Evolutionary conservation across 2,329 filamentous ascomycete species (phyloP), one percentile per base, ranked within the genome.

Genomic region (Microsporum canis): DNA sequence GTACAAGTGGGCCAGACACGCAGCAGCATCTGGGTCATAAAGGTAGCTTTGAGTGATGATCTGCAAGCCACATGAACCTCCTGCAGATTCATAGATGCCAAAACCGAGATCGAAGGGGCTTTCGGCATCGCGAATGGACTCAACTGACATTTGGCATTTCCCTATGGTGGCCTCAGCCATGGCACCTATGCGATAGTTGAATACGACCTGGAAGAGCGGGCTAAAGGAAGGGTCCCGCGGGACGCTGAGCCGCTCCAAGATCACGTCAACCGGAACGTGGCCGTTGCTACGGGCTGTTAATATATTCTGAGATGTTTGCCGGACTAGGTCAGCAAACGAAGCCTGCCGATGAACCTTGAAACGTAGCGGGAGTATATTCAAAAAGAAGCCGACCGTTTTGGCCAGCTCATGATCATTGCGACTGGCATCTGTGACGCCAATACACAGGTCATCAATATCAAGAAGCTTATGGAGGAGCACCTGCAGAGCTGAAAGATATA

Each of bases 121-220:
- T 43, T 43, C 39, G 3, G 39, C 39, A 43, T 43, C 39, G 5
- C 12, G 5, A 4, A 6, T 14, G n/a, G 5, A 6, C 5, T 43
- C 10, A 6, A 14, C 12, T 43, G 39, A 43, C 39, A 43, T 43
- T 6, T 14, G 39, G n/a, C 39, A 43, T 14, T 43, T 14, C 3
- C 39, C 39, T 43, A 43, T 4, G 12, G 39, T 4, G 5, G 12
- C n/a, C 5, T 43, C 39, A 6, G 5, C 5, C 5, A 43, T 8
- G 5, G 7, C 39, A 6, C 39, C 39, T 14, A 6, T 17, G 39
- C 39, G 39, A 14, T 43, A 43, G n/a, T 43, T 75, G 43, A 81
- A 64, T 27, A 77, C 73, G 0, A 69, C 73, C 65, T 84, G 81
- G 69, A 82, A 82, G 0, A 83, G 39, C 0, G 81, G 80, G 31